Evolutionary conservation across 805 yeast species (phyloP).

Genomic region (Vanderwaltozyma tropicalis): DNA sequence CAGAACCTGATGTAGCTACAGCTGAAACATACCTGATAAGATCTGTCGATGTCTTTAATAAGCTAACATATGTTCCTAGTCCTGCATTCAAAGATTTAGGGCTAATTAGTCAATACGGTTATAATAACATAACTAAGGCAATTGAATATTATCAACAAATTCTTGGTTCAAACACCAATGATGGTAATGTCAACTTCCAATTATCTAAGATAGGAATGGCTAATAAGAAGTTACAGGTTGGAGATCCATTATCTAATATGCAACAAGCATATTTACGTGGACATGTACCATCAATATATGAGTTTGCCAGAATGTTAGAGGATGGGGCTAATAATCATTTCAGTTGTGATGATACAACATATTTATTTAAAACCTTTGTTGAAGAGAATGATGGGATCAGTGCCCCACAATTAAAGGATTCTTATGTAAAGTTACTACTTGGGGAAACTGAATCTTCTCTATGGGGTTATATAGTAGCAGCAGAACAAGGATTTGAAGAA

Average conservation of each 20-base stretch:
- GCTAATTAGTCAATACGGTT: constrained; percentile 35
- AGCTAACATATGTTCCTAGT: constrained; percentile 7
- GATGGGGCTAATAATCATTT: constrained; percentile 29
- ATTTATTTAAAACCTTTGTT: constrained; percentile 39
- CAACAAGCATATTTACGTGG: constrained; percentile 36
- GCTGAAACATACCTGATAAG: constrained; percentile 18
- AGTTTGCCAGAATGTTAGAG: constrained; percentile 38
- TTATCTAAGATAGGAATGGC: constrained; percentile 29
- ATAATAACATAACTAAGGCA: constrained; percentile 30
- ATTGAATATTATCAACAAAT: constrained; percentile 17
- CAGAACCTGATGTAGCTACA: constrained; percentile 26
- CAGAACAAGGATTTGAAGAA: constrained; percentile 74
- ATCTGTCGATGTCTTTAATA: constrained; percentile 14
- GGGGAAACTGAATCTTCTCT: constrained; percentile 55
- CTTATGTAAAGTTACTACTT: constrained; percentile 44
- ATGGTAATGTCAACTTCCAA: constrained; percentile 29
- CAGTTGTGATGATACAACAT: constrained; percentile 30
- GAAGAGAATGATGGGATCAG: constrained; percentile 48
- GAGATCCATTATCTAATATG: constrained; percentile 23
- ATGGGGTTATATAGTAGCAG: constrained; percentile 70
- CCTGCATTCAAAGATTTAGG: constrained; percentile 35
- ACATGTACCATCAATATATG: constrained; percentile 39
- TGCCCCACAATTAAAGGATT: constrained; percentile 51
- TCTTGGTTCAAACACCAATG: constrained; percentile 3
- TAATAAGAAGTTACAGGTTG: constrained; percentile 12